Evolutionary conservation across 768 basidiomycete species (phyloP).

Genomic region (Phylloporus sp.): DNA sequence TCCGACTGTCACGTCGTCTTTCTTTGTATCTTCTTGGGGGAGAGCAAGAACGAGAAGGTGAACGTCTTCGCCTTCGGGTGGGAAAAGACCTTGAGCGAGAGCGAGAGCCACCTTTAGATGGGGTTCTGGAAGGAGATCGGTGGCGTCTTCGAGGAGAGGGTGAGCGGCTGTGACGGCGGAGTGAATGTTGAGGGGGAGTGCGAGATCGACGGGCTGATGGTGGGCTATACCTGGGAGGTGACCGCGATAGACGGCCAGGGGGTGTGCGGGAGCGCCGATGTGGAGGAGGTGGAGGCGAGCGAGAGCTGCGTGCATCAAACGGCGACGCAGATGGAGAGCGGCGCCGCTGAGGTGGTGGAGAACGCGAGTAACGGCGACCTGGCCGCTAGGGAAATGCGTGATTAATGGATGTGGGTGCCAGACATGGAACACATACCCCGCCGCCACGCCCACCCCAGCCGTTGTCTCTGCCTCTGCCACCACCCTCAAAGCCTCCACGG

Average conservation of each 20-base stretch:
- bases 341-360: slow-evolving; percentile 45
- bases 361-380: slow-evolving; percentile 45
- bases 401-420: slow-evolving; percentile 5
- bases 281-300: slow-evolving; percentile 34
- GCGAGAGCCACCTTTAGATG: slow-evolving; percentile 36
- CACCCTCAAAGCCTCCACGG: slow-evolving; percentile 46
- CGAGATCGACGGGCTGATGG: slow-evolving; percentile 38
- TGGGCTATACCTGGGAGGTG: slow-evolving; percentile 28
- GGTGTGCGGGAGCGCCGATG: slow-evolving; percentile 39
- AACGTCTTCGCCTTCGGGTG: slow-evolving; percentile 36
- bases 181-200: slow-evolving; percentile 22
- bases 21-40: slow-evolving; percentile 26
- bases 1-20: slow-evolving; percentile 28
- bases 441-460: slow-evolving; percentile 71
- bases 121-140: slow-evolving; percentile 32
- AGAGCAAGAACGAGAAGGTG: slow-evolving; percentile 28
- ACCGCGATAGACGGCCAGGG: slow-evolving; percentile 32
- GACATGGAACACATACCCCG: slow-evolving; percentile 30
- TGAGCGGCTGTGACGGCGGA: slow-evolving; percentile 27
- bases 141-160: slow-evolving; percentile 24
- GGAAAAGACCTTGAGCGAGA: slow-evolving; percentile 44
- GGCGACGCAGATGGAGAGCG: slow-evolving; percentile 39
- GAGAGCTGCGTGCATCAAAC: slow-evolving; percentile 38
- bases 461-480: slow-evolving; percentile 48
- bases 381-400: slow-evolving; percentile 32